Evolutionary conservation across 805 yeast species (phyloP).

Genomic region (Ogataea pignaliae): DNA sequence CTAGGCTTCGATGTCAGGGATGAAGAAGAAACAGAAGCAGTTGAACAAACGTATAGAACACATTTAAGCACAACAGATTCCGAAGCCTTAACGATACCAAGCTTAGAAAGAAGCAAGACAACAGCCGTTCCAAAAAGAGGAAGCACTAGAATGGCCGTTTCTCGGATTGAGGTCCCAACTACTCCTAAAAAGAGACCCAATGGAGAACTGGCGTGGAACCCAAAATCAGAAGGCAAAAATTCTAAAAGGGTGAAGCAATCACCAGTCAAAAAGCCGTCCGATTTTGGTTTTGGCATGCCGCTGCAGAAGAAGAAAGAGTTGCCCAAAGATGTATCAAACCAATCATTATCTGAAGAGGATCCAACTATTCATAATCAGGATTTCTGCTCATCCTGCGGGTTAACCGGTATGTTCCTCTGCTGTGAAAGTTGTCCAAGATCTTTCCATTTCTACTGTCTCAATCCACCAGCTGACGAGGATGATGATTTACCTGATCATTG

Average conservation of each 20-base stretch:
- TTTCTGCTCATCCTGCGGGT: slow-evolving; percentile 87
- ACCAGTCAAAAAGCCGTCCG: slow-evolving; percentile 13
- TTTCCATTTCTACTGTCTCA: slow-evolving; percentile 86
- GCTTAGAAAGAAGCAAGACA: slow-evolving; percentile 22
- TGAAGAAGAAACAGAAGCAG: slow-evolving; percentile 5
- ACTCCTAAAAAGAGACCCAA: slow-evolving; percentile 12
- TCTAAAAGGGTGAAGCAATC: slow-evolving; percentile 21
- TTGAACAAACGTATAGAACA: slow-evolving; percentile 15
- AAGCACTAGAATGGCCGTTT: neutral
- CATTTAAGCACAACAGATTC: slow-evolving; percentile 32
- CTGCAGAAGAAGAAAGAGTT: slow-evolving; percentile 3
- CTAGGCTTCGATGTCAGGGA: slow-evolving; percentile 3
- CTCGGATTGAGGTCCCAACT: slow-evolving; percentile 6
- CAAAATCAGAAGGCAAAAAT: slow-evolving; percentile 1
- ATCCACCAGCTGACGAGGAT: slow-evolving; percentile 80
- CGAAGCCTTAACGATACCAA: slow-evolving; percentile 29
- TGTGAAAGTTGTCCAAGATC: slow-evolving; percentile 92
- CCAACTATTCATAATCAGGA: slow-evolving; percentile 60
- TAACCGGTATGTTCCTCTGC: slow-evolving; percentile 83
- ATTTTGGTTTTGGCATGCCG: slow-evolving; percentile 10
- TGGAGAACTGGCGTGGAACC: slow-evolving; percentile 1
- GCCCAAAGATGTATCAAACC: slow-evolving; percentile 2
- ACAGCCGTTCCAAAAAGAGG: slow-evolving; percentile 11
- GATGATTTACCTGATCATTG: slow-evolving; percentile 76
- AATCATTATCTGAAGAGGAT: slow-evolving; percentile 7